These are phyloP conservation scores for Monosporascus ibericus DNA, from an alignment of 2,329 filamentous ascomycete species.

Conservation along the genomic window DNA sequence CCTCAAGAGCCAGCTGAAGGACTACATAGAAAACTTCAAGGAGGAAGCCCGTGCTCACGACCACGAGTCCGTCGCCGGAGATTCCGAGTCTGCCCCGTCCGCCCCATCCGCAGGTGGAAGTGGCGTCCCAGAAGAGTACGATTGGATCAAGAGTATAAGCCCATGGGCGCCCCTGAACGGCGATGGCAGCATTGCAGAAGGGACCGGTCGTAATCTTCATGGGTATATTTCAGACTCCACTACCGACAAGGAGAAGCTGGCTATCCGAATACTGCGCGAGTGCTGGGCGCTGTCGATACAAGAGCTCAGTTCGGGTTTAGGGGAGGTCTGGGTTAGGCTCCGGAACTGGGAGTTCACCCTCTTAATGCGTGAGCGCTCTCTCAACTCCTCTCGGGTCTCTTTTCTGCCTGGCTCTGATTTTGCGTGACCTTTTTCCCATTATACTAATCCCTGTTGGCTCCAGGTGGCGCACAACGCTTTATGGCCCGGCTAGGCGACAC, in stretches of 20 bases:
- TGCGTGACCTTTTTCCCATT: background rate
- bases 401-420: constrained; percentile 9
- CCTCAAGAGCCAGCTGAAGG: constrained; percentile 36
- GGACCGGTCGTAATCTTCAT: constrained; percentile 14
- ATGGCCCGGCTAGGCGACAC: constrained; percentile 24
- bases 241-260: constrained; percentile 34
- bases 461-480: constrained; percentile 31
- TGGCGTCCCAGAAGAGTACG: constrained; percentile 3
- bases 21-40: constrained; percentile 31
- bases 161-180: constrained; percentile 35
- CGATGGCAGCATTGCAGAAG: constrained; percentile 6
- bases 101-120: background rate
- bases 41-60: background rate
- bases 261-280: constrained; percentile 37
- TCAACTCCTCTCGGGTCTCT: constrained; percentile 4
- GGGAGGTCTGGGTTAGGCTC: constrained; percentile 34
- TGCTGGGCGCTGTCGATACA: constrained; percentile 45
- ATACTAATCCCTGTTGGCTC: constrained; percentile 3
- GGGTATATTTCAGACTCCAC: constrained; percentile 23
- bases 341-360: constrained; percentile 35
- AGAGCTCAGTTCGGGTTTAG: constrained; percentile 37
- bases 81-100: background rate
- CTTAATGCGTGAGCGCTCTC: constrained; percentile 33
- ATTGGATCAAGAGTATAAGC: constrained; percentile 36
- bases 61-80: background rate